Percentiles rank a stretch among this genome's conserved stretches.
These are phyloP conservation scores for Globisporangium abappressorium DNA, from an alignment of 352 stramenopile species.

Conservation along the genomic window DNA sequence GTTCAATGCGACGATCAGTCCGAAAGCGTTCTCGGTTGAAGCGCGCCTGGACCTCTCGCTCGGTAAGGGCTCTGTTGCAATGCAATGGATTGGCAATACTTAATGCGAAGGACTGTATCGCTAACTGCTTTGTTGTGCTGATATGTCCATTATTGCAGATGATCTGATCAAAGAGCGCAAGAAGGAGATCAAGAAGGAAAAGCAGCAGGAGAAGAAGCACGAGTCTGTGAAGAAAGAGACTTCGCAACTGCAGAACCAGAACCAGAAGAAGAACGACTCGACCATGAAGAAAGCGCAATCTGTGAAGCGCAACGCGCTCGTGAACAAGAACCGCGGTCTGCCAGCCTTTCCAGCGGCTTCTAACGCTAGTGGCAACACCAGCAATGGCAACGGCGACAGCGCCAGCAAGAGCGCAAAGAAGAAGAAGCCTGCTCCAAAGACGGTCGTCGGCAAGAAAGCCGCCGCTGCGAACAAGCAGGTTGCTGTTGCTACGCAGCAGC, in stretches of 20 bases:
- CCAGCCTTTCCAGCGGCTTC: constrained; percentile 5
- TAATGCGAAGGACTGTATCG: neutral
- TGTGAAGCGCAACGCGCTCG: constrained; percentile 33
- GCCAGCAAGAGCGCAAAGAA: constrained; percentile 7
- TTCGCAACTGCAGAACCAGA: constrained; percentile 19
- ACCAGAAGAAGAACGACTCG: constrained; percentile 16
- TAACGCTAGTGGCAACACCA: neutral
- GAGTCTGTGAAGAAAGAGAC: constrained; percentile 22
- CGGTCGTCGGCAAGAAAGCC: constrained; percentile 19
- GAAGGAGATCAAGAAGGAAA: constrained; percentile 66
- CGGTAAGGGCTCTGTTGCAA: constrained; percentile 18
- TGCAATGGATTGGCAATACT: neutral
- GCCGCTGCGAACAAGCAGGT: constrained; percentile 7
- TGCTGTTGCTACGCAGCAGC: neutral
- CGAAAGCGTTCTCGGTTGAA: constrained; percentile 24
- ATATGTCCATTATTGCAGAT: constrained; percentile 21
- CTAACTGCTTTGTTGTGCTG: neutral
- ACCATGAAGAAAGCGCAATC: constrained; percentile 22
- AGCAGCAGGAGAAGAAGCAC: constrained; percentile 28
- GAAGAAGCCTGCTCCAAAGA: constrained; percentile 18
- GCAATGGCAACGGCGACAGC: neutral
- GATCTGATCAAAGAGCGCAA: constrained; percentile 75
- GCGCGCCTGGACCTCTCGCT: constrained; percentile 43
- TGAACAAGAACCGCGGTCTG: constrained; percentile 50
- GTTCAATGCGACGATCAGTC: constrained; percentile 13